A percentile compares a stretch with the other conserved stretches of the same genome.
phyloP scores from a whole-genome alignment of 148 eudicot species.

The Rhododendron ferrugineum region DNA sequence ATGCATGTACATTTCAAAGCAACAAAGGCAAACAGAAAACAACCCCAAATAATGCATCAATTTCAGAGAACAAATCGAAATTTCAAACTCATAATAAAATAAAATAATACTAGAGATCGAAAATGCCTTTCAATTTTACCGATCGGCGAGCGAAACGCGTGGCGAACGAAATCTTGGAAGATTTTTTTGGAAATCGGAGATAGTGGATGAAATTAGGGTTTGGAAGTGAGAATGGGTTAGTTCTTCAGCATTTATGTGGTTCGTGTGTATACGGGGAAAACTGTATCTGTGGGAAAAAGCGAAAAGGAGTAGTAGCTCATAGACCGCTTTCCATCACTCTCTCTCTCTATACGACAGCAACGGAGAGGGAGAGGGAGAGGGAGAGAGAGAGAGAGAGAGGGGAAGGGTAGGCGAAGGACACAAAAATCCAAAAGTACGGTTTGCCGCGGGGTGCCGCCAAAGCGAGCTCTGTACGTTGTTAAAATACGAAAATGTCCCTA shows the following conservation, averaged over 20 bases:
- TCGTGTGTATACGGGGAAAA: neutral
- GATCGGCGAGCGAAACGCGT: constrained; percentile 7
- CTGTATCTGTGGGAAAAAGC: neutral
- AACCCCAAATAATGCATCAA: neutral
- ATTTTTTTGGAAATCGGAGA: neutral
- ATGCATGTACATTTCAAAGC: neutral
- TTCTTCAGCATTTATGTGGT: neutral
- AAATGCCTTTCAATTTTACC: constrained; percentile 4
- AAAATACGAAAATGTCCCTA: neutral
- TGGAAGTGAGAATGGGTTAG: neutral
- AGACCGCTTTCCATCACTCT: neutral
- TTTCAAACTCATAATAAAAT: neutral
- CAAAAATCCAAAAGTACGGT: constrained; percentile 18
- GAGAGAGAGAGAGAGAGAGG: no score
- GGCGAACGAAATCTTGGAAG: constrained; percentile 6
- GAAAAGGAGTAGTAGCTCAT: neutral
- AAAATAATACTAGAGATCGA: neutral
- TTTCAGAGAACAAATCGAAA: neutral
- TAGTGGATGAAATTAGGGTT: neutral
- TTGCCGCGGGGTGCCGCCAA: constrained; percentile 13
- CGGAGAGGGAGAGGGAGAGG: no score
- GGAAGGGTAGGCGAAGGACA: neutral
- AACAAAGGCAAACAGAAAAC: neutral
- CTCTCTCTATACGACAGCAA: neutral
- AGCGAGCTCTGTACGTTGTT: neutral